Conservation (phyloP, 2,329 filamentous ascomycete genomes). For the Diaporthe citrichinensis region DNA sequence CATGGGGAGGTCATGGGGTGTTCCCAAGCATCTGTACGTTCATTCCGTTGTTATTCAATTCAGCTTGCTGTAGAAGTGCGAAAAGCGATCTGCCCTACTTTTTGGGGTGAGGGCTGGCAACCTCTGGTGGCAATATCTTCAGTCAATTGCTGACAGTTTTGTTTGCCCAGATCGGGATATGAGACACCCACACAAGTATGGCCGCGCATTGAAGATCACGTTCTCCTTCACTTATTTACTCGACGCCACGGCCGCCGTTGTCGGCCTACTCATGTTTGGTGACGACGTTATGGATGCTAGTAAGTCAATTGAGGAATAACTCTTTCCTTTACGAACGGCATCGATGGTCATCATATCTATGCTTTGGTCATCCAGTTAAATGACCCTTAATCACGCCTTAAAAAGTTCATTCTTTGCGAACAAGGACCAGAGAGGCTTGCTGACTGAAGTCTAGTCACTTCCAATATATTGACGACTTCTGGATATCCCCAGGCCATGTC, state of each 20-base stretch:
- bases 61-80: not conserved
- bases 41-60: not conserved
- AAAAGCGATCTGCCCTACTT: not conserved
- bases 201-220: conserved; percentile 80
- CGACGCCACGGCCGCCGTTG: conserved; percentile 84
- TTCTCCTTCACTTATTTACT: conserved; percentile 89
- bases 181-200: conserved; percentile 85
- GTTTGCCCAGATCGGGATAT: conserved; percentile 74
- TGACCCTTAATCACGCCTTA: not conserved
- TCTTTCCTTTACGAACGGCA: not conserved
- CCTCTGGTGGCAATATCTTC: not conserved
- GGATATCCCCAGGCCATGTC: conserved; percentile 82
- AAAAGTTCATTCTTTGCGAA: not conserved
- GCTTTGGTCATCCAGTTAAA: not conserved
- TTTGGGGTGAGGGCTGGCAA: not conserved
- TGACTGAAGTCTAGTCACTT: conserved; percentile 68
- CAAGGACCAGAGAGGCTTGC: not conserved
- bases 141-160: conserved; percentile 49
- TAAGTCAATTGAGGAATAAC: not conserved
- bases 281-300: conserved; percentile 86
- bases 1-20: conserved; percentile 74
- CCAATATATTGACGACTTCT: conserved; percentile 83
- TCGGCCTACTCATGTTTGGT: conserved; percentile 95
- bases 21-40: conserved; percentile 79
- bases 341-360: not conserved